These are phyloP conservation scores for Rhipidocladum racemiflorum DNA, from an alignment of 176 grass and related monocot genomes.

Conservation along the genomic window DNA sequence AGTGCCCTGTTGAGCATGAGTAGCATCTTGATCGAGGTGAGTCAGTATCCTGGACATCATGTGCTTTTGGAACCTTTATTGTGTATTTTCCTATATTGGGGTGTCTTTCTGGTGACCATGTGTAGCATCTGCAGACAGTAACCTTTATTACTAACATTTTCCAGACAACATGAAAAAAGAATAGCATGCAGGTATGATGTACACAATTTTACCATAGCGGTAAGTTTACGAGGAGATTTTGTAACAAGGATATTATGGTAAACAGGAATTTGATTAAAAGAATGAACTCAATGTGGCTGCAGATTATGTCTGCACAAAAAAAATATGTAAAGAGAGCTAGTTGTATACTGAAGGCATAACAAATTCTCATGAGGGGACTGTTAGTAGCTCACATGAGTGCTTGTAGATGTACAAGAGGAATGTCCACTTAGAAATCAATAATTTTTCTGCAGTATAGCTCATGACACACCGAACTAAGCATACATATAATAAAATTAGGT, in stretches of 20 bases:
- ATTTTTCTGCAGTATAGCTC: too few relatives aligned
- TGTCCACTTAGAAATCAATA: too few relatives aligned
- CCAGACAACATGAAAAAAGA: constrained; percentile 1
- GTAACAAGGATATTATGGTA: not conserved
- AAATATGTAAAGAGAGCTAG: not conserved
- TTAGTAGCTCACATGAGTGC: not conserved
- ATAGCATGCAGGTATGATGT: not conserved
- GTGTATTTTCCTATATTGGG: constrained; percentile 27
- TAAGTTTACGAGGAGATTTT: not conserved
- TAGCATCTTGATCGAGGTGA: constrained; percentile 58
- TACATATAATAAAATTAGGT: too few relatives aligned
- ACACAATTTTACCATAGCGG: not conserved
- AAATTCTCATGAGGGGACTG: not conserved
- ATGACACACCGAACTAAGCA: too few relatives aligned
- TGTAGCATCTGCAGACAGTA: constrained; percentile 34
- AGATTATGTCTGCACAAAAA: not conserved
- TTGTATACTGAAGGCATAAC: not conserved
- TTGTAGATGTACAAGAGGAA: not conserved
- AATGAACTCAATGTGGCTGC: not conserved
- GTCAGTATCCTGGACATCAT: constrained; percentile 32
- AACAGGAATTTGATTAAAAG: not conserved
- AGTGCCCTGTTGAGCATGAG: constrained; percentile 51
- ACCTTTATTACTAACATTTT: constrained; percentile 39
- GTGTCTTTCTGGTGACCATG: constrained; percentile 44
- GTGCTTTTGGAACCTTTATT: constrained; percentile 23